A percentile compares a stretch with the other conserved stretches of the same genome.
Evolutionary conservation across 768 basidiomycete species (phyloP).

Genomic region (Leccinum incarnatum): DNA sequence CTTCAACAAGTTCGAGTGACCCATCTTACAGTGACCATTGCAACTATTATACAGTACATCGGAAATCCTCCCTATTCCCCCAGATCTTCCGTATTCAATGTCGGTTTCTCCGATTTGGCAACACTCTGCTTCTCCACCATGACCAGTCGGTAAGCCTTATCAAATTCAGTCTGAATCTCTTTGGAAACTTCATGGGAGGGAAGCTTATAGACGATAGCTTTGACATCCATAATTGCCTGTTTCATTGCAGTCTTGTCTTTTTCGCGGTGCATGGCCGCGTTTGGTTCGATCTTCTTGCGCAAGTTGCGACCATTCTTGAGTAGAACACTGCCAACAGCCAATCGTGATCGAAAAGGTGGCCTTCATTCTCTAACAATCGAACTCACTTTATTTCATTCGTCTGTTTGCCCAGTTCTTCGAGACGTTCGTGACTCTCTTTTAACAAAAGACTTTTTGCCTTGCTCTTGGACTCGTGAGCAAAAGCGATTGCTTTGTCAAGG

Average conservation of each 20-base stretch:
- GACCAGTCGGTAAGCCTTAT: constrained; percentile 35
- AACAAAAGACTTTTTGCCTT: constrained; percentile 30
- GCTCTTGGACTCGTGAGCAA: constrained; percentile 29
- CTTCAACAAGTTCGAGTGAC: too few species aligned
- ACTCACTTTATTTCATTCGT: constrained; percentile 36
- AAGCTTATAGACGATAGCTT: constrained; percentile 27
- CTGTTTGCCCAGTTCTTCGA: constrained; percentile 34
- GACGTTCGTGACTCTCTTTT: constrained; percentile 31
- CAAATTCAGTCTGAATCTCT: constrained; percentile 27
- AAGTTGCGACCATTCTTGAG: constrained; percentile 28
- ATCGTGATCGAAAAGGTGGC: neutral
- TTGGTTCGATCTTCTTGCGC: constrained; percentile 33
- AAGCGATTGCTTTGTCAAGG: constrained; percentile 34
- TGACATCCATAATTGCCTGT: constrained; percentile 24
- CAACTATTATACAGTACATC: neutral
- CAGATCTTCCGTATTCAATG: constrained; percentile 27
- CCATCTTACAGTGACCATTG: neutral
- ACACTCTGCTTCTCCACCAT: constrained; percentile 15
- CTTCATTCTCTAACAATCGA: neutral
- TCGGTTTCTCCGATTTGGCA: constrained; percentile 17
- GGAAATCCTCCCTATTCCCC: neutral
- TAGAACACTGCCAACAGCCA: constrained; percentile 18
- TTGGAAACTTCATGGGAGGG: constrained; percentile 7
- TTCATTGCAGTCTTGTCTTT: constrained; percentile 28
- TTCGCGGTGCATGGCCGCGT: constrained; percentile 27